Evolutionary conservation across 768 basidiomycete species (phyloP), one percentile per base, ranked within the genome.

Genomic region (Grammothele lineata): DNA sequence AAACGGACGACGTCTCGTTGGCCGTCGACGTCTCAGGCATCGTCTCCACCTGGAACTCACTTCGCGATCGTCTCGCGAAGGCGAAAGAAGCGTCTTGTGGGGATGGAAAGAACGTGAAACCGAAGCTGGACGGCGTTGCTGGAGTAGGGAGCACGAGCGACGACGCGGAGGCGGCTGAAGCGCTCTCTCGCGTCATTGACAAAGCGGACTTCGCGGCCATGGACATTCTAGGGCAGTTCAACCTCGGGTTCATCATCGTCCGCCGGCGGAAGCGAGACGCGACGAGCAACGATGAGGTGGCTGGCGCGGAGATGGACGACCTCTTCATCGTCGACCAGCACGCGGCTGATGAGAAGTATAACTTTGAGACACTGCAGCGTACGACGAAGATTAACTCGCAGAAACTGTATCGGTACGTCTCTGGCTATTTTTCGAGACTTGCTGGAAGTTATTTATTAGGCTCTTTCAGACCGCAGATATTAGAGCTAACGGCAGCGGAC

Each of bases 261-360:
- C 79, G 94, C 5, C 76, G 87, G 55, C 70, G 70, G 47, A 70
- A 70, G 51, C 40, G 18, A 0, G 26, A 9, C 14, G 17, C 9
- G 32, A 37, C 21, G 24, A 45, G n/a, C 8, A 59, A 47, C 22
- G 62, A 47, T 2, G 7, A 8, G 6, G 53, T 19, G 14, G 43
- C 37, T 8, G 51, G 18, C 11, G 34, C 37, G 22, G 49, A 32
- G 11, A 71, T 81, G 68, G 94, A 98, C 60, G 95, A 99, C 58
- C 70, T 99, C 34, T 98, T 97, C 67, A 92, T 99, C 52, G 78
- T 98, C 15, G 95, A 98, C 58, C 95, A 98, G 62, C 95, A 98
- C 65, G 95, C 95, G 4, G 85, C 91, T 5, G 96, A 99, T 65
- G 96, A 98, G 67, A 98, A 98, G 70, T 97, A 90, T 68, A 98